These are phyloP conservation scores for Lagenidium sp. DNA, from an alignment of 352 stramenopile genomes.

Conservation along the genomic window DNA sequence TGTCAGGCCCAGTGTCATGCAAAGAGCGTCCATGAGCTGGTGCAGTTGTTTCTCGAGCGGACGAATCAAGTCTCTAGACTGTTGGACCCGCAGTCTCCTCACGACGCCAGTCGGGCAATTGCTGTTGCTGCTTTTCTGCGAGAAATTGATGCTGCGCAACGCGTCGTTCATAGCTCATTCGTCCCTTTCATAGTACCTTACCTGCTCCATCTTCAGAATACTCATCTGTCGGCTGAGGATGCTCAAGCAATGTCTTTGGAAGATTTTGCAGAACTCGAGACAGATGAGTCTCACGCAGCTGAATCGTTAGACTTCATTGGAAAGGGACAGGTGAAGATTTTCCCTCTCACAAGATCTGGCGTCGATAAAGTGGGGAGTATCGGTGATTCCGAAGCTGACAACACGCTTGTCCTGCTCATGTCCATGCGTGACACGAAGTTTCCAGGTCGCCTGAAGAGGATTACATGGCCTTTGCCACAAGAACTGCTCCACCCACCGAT, in stretches of 20 bases:
- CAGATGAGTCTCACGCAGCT: not conserved
- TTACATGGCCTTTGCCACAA: constrained; percentile 50
- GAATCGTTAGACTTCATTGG: too few relatives aligned
- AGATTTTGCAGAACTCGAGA: constrained; percentile 24
- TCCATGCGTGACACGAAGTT: constrained; percentile 77
- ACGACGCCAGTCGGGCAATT: constrained; percentile 48
- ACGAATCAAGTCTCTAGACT: constrained; percentile 11
- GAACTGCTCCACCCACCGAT: constrained; percentile 37
- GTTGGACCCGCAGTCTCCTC: constrained; percentile 32
- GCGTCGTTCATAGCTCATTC: constrained; percentile 38
- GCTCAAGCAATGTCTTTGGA: too few relatives aligned
- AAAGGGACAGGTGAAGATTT: too few relatives aligned
- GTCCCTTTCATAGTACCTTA: constrained; percentile 71
- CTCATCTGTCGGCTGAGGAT: too few relatives aligned
- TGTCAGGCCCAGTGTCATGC: constrained; percentile 31
- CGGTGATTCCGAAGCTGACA: not conserved
- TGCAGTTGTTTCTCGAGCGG: constrained; percentile 50
- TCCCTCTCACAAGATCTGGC: too few relatives aligned
- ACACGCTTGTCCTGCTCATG: constrained; percentile 36
- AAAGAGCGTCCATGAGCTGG: constrained; percentile 36
- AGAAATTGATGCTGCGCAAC: constrained; percentile 49
- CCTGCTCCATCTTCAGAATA: constrained; percentile 51
- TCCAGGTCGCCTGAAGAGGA: constrained; percentile 56
- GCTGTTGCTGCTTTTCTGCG: constrained; percentile 56
- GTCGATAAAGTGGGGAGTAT: too few relatives aligned